Evolutionary conservation across 345 rosid species (phyloP).

Genomic region (Moricandia moricandioides): DNA sequence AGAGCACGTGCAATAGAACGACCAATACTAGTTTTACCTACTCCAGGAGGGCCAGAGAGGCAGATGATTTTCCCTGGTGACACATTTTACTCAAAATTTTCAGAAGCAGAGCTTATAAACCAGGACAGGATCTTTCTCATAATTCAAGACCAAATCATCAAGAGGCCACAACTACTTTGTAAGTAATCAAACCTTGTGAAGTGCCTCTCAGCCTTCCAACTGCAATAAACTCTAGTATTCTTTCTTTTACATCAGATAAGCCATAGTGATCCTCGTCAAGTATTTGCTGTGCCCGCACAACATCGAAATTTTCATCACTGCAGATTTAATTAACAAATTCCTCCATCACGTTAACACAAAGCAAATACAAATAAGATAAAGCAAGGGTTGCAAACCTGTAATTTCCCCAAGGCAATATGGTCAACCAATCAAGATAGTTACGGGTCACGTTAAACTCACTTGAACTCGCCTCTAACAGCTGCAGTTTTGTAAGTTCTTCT

Average conservation of each 20-base stretch:
- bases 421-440: constrained; percentile 98
- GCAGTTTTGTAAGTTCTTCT: constrained; percentile 96
- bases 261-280: constrained; percentile 99
- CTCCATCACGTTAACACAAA: constrained; percentile 9
- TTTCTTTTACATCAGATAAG: constrained; percentile 92
- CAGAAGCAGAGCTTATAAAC: constrained; percentile 11
- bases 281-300: constrained; percentile 73
- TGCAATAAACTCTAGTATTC: constrained; percentile 96
- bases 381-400: constrained; percentile 60
- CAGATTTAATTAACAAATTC: constrained; percentile 22
- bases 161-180: constrained; percentile 10
- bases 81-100: constrained; percentile 22
- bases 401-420: constrained; percentile 94
- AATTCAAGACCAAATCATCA: constrained; percentile 20
- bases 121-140: neutral
- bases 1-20: constrained; percentile 97
- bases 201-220: constrained; percentile 98
- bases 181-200: constrained; percentile 68
- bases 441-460: constrained; percentile 99
- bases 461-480: constrained; percentile 97
- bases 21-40: constrained; percentile 99
- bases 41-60: constrained; percentile 99
- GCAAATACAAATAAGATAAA: neutral
- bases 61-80: constrained; percentile 93
- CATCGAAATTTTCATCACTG: constrained; percentile 98